These are phyloP conservation scores for Pyrenochaeta sp. DNA, from an alignment of 2,329 filamentous ascomycete species.

Conservation along the genomic window DNA sequence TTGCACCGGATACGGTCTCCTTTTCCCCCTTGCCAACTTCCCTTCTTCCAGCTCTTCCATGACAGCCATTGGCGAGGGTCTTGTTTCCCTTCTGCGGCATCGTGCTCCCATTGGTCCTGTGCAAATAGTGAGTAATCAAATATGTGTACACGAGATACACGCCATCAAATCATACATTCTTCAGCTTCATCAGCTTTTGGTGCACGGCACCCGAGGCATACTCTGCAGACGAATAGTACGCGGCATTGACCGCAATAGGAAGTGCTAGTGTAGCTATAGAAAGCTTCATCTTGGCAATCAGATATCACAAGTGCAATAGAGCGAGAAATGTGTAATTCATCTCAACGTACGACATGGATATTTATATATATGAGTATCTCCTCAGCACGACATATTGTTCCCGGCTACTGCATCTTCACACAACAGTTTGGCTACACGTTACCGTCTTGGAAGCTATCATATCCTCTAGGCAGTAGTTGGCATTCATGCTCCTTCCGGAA, in stretches of 20 bases:
- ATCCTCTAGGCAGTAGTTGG: conserved; percentile 18
- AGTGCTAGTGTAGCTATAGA: conserved; percentile 30
- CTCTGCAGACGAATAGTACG: conserved; percentile 31
- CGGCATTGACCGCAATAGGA: conserved; percentile 32
- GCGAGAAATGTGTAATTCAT: conserved; percentile 33
- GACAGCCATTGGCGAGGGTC: conserved; percentile 28
- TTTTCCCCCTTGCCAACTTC: conserved; percentile 6
- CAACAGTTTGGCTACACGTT: conserved; percentile 4
- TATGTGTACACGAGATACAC: not conserved
- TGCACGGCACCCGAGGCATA: conserved; percentile 34
- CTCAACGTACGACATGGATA: conserved; percentile 10
- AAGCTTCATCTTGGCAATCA: conserved; percentile 35
- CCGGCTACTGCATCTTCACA: conserved; percentile 5
- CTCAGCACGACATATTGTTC: not conserved
- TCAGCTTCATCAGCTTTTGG: conserved; percentile 37
- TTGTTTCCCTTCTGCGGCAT: conserved; percentile 28
- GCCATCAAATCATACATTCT: conserved; percentile 22
- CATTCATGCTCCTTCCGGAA: conserved; percentile 21
- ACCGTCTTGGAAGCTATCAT: conserved; percentile 16
- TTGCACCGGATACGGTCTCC: conserved; percentile 29
- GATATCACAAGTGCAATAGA: conserved; percentile 26
- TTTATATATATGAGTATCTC: conserved; percentile 21
- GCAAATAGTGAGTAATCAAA: not conserved
- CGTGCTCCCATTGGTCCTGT: conserved; percentile 33
- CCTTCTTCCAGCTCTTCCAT: conserved; percentile 30